phyloP scores from a whole-genome alignment of 805 yeast species.

The Kazachstania taianensis region DNA sequence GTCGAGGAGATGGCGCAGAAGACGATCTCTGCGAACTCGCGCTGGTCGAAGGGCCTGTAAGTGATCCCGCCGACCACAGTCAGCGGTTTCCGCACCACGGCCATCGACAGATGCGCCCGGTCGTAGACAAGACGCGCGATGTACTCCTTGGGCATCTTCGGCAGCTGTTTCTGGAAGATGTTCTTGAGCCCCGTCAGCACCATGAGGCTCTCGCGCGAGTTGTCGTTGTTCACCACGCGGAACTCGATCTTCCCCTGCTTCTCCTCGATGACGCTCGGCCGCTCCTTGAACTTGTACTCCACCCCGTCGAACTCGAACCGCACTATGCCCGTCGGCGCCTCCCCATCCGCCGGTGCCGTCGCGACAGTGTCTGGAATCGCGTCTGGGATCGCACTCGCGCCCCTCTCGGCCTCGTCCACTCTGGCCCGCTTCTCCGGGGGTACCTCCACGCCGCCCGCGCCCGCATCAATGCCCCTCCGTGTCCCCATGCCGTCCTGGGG shows the following conservation, averaged over 20 bases:
- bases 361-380: not conserved
- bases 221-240: slow-evolving; percentile 93
- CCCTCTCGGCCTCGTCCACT: slow-evolving; percentile 2
- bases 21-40: slow-evolving; percentile 95
- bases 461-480: too few relatives aligned
- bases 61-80: slow-evolving; percentile 98
- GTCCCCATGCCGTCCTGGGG: too few relatives aligned
- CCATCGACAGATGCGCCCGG: slow-evolving; percentile 88
- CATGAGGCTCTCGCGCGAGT: slow-evolving; percentile 75
- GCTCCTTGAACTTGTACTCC: slow-evolving; percentile 72
- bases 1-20: slow-evolving; percentile 96
- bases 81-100: slow-evolving; percentile 85
- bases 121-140: slow-evolving; percentile 92
- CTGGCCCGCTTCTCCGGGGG: too few relatives aligned
- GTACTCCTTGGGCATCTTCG: slow-evolving; percentile 97
- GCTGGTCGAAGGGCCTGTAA: slow-evolving; percentile 81
- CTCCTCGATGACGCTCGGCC: slow-evolving; percentile 92
- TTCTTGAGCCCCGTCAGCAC: slow-evolving; percentile 91
- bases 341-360: not conserved
- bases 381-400: not conserved
- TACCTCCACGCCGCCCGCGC: too few relatives aligned
- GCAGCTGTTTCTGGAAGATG: slow-evolving; percentile 93
- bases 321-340: slow-evolving; percentile 23
- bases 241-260: slow-evolving; percentile 88
- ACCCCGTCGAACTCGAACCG: slow-evolving; percentile 55